These are phyloP conservation scores for Trichophyton benhamiae DNA, from an alignment of 2,329 filamentous ascomycete genomes.

Conservation along the genomic window DNA sequence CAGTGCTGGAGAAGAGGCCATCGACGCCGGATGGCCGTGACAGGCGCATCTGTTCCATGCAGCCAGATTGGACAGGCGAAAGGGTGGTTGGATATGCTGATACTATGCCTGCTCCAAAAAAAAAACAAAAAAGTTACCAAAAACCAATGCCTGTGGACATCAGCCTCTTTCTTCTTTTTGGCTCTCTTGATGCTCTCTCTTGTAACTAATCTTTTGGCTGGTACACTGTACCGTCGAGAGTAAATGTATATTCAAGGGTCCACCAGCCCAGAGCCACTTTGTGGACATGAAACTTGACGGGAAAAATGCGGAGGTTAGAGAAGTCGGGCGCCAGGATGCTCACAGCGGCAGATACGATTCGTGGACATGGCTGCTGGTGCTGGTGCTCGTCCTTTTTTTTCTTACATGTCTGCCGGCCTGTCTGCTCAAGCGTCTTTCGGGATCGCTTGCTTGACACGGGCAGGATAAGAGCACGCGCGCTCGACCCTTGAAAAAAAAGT, in stretches of 20 bases:
- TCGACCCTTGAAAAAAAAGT: background rate
- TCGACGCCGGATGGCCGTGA: background rate
- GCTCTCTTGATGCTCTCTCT: background rate
- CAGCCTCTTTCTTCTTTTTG: background rate
- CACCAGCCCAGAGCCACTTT: background rate
- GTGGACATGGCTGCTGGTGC: background rate
- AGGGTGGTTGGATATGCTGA: background rate
- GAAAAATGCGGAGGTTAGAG: conserved; percentile 6
- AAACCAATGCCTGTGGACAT: background rate
- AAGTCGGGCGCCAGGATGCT: background rate
- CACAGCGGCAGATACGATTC: conserved; percentile 1
- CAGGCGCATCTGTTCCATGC: background rate
- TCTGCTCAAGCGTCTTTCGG: background rate
- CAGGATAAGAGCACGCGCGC: background rate
- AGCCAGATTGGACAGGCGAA: background rate
- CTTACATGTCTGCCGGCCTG: background rate
- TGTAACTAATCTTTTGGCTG: background rate
- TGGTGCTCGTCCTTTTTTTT: background rate
- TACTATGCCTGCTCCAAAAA: background rate
- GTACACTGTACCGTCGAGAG: background rate
- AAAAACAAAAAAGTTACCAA: no score
- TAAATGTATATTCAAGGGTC: background rate
- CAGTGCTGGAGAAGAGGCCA: background rate
- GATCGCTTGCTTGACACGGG: background rate
- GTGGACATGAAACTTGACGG: conserved; percentile 4